Evolutionary conservation across 1,139 yeast genomes (phyloP), one percentile per base, ranked within the genome.

Genomic region (Pichia sp.): DNA sequence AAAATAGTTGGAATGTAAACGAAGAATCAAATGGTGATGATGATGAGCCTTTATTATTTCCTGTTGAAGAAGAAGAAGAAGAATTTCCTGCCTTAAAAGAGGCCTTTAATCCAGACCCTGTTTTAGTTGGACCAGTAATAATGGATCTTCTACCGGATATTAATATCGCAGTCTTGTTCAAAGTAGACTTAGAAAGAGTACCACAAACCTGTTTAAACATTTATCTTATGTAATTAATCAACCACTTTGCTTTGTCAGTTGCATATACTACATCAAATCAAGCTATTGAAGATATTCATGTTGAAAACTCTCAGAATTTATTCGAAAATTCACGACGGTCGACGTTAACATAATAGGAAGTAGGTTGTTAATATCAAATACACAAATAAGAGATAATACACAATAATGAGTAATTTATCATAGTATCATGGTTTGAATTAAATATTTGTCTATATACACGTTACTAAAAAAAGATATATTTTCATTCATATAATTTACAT

Each of bases 1-100:
- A 38, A 38, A 59, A 58, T 40, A 60, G 42, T 29, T 67, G 57
- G 24, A 66, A 64, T 3, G 63, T 46, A 36, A 64, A 58, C 5
- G 64, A 59, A n/a, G 62, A 62, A 20, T 57, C 57, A 38, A 50
- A 52, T 22, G 57, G 50, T 3, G 54, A 48, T n/a, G 56, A 53
- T 11, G 59, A 44, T 37, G n/a, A n/a, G n/a, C 30, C 37, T 6
- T 40, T 40, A 12, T 12, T 6, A 20, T 20, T 20, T 6, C 7
- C 12, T 20, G 12, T 35, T 32, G 38, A 35, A 1, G 38, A 20
- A 13, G 37, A 34, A 3, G 53, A 47, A 16, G 55, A 52, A 11
- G 58, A n/a, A n/a, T n/a, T n/a, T n/a, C n/a, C 42, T 37, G 56
- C 50, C 30, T 58, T 56, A 1, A 48, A 40, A 6, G 36, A 4